These are phyloP conservation scores for Sphaerulina musiva DNA, from an alignment of 2,329 filamentous ascomycete species.

Conservation along the genomic window DNA sequence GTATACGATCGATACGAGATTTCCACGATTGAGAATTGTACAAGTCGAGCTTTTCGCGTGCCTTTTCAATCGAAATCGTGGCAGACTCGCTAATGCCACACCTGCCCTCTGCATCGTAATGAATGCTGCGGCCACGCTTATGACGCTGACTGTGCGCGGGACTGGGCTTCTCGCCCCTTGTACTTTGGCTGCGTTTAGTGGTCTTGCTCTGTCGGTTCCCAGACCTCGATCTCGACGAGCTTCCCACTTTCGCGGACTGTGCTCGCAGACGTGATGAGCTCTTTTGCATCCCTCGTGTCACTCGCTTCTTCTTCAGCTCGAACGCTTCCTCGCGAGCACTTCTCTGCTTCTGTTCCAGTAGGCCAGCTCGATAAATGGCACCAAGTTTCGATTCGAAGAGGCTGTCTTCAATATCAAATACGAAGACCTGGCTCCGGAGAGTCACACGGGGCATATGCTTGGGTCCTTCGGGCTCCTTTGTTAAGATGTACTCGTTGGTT, in stretches of 20 bases:
- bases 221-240: conserved; percentile 34
- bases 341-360: conserved; percentile 83
- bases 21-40: conserved; percentile 92
- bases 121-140: conserved; percentile 38
- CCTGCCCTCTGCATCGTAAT: conserved; percentile 74
- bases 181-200: conserved; percentile 37
- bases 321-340: conserved; percentile 87
- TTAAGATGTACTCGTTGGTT: conserved; percentile 79
- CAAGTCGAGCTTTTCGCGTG: conserved; percentile 64
- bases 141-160: conserved; percentile 25
- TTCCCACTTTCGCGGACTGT: conserved; percentile 41
- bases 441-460: conserved; percentile 83
- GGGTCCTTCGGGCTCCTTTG: conserved; percentile 76
- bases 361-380: conserved; percentile 83
- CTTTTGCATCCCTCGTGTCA: conserved; percentile 57
- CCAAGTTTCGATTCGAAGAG: conserved; percentile 96
- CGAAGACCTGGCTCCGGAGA: conserved; percentile 68
- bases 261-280: conserved; percentile 48
- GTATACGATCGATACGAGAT: conserved; percentile 73
- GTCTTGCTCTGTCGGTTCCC: conserved; percentile 25
- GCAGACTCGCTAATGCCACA: conserved; percentile 65
- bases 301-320: conserved; percentile 74
- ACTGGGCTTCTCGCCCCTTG: conserved; percentile 19
- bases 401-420: conserved; percentile 92
- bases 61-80: conserved; percentile 68